phyloP scores from a whole-genome alignment of 352 stramenopile genomes.

The Phytophthora citrophthora region DNA sequence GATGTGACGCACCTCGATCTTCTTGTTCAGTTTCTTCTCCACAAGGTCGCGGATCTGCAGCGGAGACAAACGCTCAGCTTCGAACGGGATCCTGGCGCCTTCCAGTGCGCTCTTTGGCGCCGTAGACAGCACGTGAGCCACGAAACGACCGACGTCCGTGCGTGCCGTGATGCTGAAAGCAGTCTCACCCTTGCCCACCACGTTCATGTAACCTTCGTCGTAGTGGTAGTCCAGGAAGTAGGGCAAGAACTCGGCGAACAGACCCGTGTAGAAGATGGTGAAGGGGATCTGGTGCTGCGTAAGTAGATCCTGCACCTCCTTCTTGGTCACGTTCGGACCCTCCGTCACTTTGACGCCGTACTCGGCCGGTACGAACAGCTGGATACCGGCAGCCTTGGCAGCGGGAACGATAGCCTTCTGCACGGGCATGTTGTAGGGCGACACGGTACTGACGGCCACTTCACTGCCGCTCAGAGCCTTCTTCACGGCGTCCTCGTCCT shows the following conservation, averaged over 20 bases:
- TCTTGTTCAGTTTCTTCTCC: conserved; percentile 36
- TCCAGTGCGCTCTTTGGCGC: conserved; percentile 12
- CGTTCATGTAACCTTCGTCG: conserved; percentile 15
- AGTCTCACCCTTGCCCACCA: conserved; percentile 17
- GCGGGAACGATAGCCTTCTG: conserved; percentile 9
- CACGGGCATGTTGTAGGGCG: conserved; percentile 1
- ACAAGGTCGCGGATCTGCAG: conserved; percentile 20
- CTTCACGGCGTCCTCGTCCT: neutral
- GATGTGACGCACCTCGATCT: conserved; percentile 20
- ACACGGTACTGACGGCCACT: neutral
- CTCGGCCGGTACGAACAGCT: conserved; percentile 34
- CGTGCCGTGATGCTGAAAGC: conserved; percentile 25
- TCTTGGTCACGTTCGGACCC: conserved; percentile 17
- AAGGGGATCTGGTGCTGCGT: conserved; percentile 28
- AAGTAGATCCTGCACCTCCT: conserved; percentile 20
- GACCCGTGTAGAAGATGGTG: conserved; percentile 24
- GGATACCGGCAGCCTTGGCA: conserved; percentile 27
- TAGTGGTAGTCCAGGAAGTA: conserved; percentile 28
- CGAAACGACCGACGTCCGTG: conserved; percentile 26
- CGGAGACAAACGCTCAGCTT: conserved; percentile 20
- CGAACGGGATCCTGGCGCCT: conserved; percentile 18
- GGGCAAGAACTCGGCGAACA: conserved; percentile 20
- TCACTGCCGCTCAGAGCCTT: neutral
- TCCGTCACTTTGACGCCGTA: conserved; percentile 17
- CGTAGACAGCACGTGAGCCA: conserved; percentile 19